Conservation (phyloP, 2,329 filamentous ascomycete genomes). For the Colletotrichum lini region DNA sequence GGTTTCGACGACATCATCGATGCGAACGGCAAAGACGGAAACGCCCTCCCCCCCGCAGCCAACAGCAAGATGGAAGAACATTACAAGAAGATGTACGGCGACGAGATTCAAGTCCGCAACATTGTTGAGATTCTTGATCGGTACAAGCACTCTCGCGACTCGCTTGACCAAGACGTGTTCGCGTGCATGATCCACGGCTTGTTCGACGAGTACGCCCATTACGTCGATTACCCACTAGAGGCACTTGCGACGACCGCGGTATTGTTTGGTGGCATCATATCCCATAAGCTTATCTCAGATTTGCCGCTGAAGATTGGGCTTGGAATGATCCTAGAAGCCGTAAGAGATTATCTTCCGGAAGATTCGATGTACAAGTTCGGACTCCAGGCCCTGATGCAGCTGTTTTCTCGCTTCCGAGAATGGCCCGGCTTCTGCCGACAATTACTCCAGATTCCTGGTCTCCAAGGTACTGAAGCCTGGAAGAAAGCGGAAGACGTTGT, state of each 20-base stretch:
- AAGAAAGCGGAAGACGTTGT: conserved; percentile 87
- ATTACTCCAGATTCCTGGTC: conserved; percentile 83
- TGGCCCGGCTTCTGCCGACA: conserved; percentile 97
- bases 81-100: conserved; percentile 98
- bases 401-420: conserved; percentile 85
- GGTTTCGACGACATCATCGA: conserved; percentile 94
- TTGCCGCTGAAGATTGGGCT: conserved; percentile 94
- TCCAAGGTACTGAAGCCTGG: conserved; percentile 88
- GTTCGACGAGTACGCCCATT: conserved; percentile 97
- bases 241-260: conserved; percentile 96
- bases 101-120: conserved; percentile 87
- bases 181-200: conserved; percentile 98
- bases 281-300: conserved; percentile 90
- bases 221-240: conserved; percentile 95
- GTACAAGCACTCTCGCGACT: conserved; percentile 89
- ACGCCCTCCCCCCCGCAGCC: conserved; percentile 82
- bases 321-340: conserved; percentile 97
- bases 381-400: conserved; percentile 91
- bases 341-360: conserved; percentile 85
- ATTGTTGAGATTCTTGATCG: conserved; percentile 87
- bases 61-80: conserved; percentile 96
- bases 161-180: conserved; percentile 92
- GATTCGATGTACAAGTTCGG: conserved; percentile 99
- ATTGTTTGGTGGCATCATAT: conserved; percentile 96
- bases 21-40: conserved; percentile 84